phyloP scores from a whole-genome alignment of 352 stramenopile genomes.

The Aphanomyces euteiches region DNA sequence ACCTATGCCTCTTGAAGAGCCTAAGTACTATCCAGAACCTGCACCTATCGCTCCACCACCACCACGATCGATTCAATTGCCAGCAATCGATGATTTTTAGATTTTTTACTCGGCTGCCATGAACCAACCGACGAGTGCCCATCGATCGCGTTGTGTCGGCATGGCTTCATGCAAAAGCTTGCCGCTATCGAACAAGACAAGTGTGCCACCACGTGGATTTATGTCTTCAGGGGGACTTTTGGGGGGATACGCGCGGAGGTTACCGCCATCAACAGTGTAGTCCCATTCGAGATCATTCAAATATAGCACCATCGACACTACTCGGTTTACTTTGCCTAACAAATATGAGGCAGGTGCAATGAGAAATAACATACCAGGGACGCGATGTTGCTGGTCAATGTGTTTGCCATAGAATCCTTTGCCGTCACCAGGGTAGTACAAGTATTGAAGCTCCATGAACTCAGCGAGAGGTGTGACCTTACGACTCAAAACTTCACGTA shows the following conservation, averaged over 20 bases:
- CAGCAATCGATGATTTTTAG: slow-evolving; percentile 19
- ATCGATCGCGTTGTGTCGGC: slow-evolving; percentile 21
- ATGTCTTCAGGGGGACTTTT: neutral
- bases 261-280: neutral
- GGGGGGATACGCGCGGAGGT: neutral
- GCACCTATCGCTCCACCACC: neutral
- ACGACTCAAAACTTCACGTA: neutral
- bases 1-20: too few relatives aligned
- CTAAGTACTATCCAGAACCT: neutral
- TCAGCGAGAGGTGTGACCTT: slow-evolving; percentile 9
- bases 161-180: slow-evolving; percentile 24
- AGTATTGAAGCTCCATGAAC: slow-evolving; percentile 24
- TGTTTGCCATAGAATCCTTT: slow-evolving; percentile 27
- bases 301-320: slow-evolving; percentile 25
- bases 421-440: slow-evolving; percentile 23
- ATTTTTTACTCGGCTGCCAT: slow-evolving; percentile 1
- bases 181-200: slow-evolving; percentile 21
- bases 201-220: slow-evolving; percentile 12
- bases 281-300: slow-evolving; percentile 15
- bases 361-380: neutral
- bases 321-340: slow-evolving; percentile 11
- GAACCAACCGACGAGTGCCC: slow-evolving; percentile 25
- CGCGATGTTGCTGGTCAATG: slow-evolving; percentile 27
- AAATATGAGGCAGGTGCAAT: neutral
- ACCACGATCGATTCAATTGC: slow-evolving; percentile 1